These are phyloP conservation scores for Apophysomyces variabilis DNA, from an alignment of 371 early-diverging fungal species.

Conservation along the genomic window DNA sequence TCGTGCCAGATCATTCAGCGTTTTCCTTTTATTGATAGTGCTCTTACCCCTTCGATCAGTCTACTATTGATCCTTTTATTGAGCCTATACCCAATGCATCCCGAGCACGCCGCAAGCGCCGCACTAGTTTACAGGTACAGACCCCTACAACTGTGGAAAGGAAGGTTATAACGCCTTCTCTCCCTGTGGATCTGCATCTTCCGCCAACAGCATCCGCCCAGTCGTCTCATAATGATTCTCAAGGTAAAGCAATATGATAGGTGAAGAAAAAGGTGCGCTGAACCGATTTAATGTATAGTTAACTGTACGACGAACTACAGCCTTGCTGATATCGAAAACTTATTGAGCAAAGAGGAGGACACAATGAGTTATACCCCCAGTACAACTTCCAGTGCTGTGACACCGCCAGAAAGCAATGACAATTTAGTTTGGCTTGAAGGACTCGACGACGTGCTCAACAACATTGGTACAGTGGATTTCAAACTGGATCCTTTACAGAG, in stretches of 20 bases:
- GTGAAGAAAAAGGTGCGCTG: background rate
- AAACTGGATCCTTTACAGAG: slow-evolving; percentile 9
- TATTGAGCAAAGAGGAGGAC: slow-evolving; percentile 1
- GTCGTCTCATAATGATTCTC: background rate
- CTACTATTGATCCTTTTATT: background rate
- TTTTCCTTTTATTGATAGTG: background rate
- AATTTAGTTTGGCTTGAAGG: background rate
- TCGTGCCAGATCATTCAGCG: background rate
- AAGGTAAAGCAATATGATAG: background rate
- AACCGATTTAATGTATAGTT: background rate
- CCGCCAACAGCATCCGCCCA: background rate
- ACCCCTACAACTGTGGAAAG: background rate
- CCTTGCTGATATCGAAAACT: slow-evolving; percentile 4
- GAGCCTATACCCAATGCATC: slow-evolving; percentile 3
- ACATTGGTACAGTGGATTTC: slow-evolving; percentile 2
- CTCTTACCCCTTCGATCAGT: slow-evolving; percentile 6
- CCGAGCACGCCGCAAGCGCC: background rate
- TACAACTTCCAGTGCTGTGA: background rate
- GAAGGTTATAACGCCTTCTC: background rate
- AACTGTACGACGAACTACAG: background rate
- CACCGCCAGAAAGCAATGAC: slow-evolving; percentile 3
- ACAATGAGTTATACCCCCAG: slow-evolving; percentile 3
- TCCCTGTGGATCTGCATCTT: background rate
- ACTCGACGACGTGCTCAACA: background rate
- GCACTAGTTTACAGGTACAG: background rate